Conservation (phyloP, 345 rosid genomes). For the Pugionium cornutum region DNA sequence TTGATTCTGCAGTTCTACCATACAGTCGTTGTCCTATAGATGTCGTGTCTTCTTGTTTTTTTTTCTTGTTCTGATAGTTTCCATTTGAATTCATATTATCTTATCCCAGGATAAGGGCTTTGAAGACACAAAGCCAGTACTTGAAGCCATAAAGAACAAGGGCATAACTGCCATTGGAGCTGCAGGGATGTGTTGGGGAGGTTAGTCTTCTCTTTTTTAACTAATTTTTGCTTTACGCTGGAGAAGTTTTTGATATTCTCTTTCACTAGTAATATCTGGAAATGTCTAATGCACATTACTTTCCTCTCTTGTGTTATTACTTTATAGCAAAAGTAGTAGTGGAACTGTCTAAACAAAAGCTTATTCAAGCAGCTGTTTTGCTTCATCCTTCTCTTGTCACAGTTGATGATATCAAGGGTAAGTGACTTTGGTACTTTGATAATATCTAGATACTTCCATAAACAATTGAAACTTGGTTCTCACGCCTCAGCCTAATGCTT, state of each 20-base stretch:
- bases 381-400: conserved; percentile 69
- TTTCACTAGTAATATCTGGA: conserved; percentile 10
- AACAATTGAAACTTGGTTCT: not conserved
- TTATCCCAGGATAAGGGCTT: conserved; percentile 64
- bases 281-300: conserved; percentile 4
- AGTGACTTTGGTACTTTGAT: conserved; percentile 12
- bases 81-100: conserved; percentile 4
- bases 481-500: not conserved
- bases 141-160: conserved; percentile 63
- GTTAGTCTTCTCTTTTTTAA: conserved; percentile 32
- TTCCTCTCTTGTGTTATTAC: conserved; percentile 3
- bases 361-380: conserved; percentile 70
- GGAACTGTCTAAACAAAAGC: conserved; percentile 53
- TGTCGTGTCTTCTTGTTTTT: conserved; percentile 21
- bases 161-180: conserved; percentile 65
- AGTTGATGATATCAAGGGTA: conserved; percentile 72
- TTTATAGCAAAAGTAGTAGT: conserved; percentile 74
- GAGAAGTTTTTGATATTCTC: not conserved
- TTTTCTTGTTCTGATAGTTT: conserved; percentile 13
- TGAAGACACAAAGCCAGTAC: conserved; percentile 68
- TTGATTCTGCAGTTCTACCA: not conserved
- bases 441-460: not conserved
- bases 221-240: not conserved
- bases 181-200: conserved; percentile 76
- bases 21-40: not conserved